Conservation (phyloP, 345 rosid genomes). For the Geranium rotundifolium region DNA sequence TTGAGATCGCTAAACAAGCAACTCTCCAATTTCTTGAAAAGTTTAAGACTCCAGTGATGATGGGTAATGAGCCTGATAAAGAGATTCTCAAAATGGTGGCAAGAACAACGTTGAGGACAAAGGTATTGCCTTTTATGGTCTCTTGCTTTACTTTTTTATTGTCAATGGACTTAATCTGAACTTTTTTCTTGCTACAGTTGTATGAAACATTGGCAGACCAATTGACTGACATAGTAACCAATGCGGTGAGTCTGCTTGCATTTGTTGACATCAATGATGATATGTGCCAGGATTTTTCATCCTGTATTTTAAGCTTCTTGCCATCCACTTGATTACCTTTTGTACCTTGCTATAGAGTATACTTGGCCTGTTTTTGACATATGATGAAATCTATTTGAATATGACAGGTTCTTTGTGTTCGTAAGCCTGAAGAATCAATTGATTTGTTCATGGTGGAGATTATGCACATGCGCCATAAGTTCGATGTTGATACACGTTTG, state of each 20-base stretch:
- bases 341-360: background rate
- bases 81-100: conserved; percentile 97
- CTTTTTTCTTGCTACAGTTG: conserved; percentile 34
- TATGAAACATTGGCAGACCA: conserved; percentile 92
- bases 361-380: background rate
- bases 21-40: conserved; percentile 85
- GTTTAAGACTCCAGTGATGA: conserved; percentile 89
- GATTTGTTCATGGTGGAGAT: conserved; percentile 98
- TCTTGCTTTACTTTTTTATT: background rate
- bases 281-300: background rate
- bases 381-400: conserved; percentile 7
- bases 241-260: conserved; percentile 42
- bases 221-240: conserved; percentile 76
- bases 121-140: conserved; percentile 31
- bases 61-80: conserved; percentile 88
- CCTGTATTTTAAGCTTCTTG: background rate
- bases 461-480: conserved; percentile 98
- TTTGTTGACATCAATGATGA: background rate
- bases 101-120: conserved; percentile 83
- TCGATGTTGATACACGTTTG: conserved; percentile 90
- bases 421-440: conserved; percentile 76
- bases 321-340: background rate
- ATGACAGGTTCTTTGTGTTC: conserved; percentile 74
- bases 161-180: background rate
- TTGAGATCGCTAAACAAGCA: conserved; percentile 91